Percentiles rank a stretch among this genome's conserved stretches.
phyloP scores from a whole-genome alignment of 1,284 basidiomycete species.

The Cutaneotrichosporon sp. region DNA sequence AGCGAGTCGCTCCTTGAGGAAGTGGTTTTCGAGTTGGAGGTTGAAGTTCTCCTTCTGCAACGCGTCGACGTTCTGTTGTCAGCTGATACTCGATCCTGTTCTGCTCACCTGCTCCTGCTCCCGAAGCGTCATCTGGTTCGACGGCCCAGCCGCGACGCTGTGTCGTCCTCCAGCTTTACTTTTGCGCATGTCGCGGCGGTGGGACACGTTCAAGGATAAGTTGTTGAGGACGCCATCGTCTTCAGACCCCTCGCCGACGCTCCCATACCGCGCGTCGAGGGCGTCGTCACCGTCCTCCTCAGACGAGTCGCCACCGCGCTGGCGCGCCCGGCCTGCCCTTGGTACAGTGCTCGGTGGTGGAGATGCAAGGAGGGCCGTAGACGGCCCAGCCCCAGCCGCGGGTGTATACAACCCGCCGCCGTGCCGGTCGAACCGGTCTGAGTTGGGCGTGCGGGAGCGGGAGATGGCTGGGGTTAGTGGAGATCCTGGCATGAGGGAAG shows the following conservation, averaged over 20 bases:
- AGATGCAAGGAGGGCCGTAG: not conserved
- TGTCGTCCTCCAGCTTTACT: conserved; percentile 48
- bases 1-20: conserved; percentile 79
- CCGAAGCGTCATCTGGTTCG: conserved; percentile 65
- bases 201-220: conserved; percentile 34
- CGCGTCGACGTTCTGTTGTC: conserved; percentile 76
- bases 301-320: not conserved
- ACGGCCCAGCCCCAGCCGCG: not conserved
- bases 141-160: conserved; percentile 42
- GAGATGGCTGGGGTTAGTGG: conserved; percentile 1
- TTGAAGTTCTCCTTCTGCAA: conserved; percentile 95
- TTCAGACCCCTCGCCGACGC: conserved; percentile 8
- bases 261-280: conserved; percentile 29
- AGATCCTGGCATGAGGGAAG: not conserved
- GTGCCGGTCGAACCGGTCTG: conserved; percentile 5
- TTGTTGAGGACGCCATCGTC: conserved; percentile 29
- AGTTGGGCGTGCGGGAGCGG: not conserved
- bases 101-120: conserved; percentile 86
- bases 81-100: not conserved
- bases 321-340: not conserved
- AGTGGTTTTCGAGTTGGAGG: conserved; percentile 88
- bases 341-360: conserved; percentile 8
- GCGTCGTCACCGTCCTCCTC: conserved; percentile 27
- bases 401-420: conserved; percentile 10
- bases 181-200: conserved; percentile 20